A percentile compares a stretch with the other conserved stretches of the same genome.
Evolutionary conservation across 108 stramenopile species (phyloP).

Genomic region (Aurantiochytrium sp.): DNA sequence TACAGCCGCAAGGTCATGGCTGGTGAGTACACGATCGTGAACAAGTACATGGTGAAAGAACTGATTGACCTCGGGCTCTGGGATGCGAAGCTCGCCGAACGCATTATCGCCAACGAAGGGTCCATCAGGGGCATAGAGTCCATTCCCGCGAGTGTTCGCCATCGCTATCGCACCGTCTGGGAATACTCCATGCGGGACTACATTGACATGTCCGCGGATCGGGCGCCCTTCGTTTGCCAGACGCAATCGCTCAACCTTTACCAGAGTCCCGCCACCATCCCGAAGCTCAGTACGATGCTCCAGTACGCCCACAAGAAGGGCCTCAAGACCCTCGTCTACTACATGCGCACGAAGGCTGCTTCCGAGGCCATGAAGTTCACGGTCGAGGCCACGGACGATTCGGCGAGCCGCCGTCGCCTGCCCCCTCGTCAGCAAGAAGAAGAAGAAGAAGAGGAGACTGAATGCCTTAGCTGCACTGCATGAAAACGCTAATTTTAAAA

Average conservation of each 20-base stretch:
- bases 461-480: neutral
- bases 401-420: no score
- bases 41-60: neutral
- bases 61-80: neutral
- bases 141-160: neutral
- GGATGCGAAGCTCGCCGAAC: neutral
- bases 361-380: slow-evolving; percentile 66
- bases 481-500: neutral
- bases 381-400: no score
- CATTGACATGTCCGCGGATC: slow-evolving; percentile 53
- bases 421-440: no score
- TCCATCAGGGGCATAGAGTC: neutral
- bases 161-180: neutral
- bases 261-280: slow-evolving; percentile 41
- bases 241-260: slow-evolving; percentile 58
- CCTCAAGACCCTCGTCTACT: slow-evolving; percentile 61
- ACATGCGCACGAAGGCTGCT: slow-evolving; percentile 55
- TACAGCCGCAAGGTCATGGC: slow-evolving; percentile 92
- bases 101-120: neutral
- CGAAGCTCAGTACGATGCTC: slow-evolving; percentile 62
- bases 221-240: slow-evolving; percentile 61
- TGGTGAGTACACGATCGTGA: slow-evolving; percentile 80
- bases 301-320: slow-evolving; percentile 46
- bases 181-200: neutral
- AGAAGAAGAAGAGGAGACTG: neutral